Evolutionary conservation across 2,329 filamentous ascomycete genomes (phyloP).

Genomic region (Hymenoscyphus albidus): DNA sequence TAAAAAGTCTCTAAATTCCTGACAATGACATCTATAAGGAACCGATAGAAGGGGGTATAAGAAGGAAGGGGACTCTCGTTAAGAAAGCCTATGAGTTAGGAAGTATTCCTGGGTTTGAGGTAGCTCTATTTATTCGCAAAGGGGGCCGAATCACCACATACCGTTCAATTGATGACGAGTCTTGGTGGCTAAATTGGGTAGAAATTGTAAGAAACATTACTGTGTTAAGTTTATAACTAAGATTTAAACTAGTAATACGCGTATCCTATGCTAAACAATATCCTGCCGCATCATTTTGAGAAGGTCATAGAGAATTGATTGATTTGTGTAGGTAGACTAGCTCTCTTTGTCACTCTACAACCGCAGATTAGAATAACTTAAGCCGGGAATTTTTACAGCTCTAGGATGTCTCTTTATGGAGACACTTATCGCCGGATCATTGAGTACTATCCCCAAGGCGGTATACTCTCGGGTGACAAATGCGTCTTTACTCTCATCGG

Average conservation of each 20-base stretch:
- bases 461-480: too few relatives aligned
- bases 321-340: too few relatives aligned
- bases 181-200: constrained; percentile 13
- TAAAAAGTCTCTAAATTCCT: neutral
- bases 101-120: constrained; percentile 14
- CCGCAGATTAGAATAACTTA: too few relatives aligned
- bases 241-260: constrained; percentile 13
- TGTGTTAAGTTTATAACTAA: constrained; percentile 16
- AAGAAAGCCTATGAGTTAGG: constrained; percentile 17
- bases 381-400: too few relatives aligned
- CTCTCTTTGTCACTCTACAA: too few relatives aligned
- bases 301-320: too few relatives aligned
- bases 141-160: constrained; percentile 15
- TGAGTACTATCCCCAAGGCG: too few relatives aligned
- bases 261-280: constrained; percentile 11
- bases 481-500: too few relatives aligned
- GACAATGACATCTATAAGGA: neutral
- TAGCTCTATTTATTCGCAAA: constrained; percentile 16
- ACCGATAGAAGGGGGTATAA: constrained; percentile 7
- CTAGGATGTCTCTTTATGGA: too few relatives aligned
- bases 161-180: constrained; percentile 16
- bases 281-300: constrained; percentile 11
- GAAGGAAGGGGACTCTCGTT: constrained; percentile 14
- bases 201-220: constrained; percentile 10
- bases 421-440: too few relatives aligned